Evolutionary conservation across 192 early-diverging fungal genomes (phyloP), one percentile per base, ranked within the genome.

Genomic region (Rhizophagus sp.): DNA sequence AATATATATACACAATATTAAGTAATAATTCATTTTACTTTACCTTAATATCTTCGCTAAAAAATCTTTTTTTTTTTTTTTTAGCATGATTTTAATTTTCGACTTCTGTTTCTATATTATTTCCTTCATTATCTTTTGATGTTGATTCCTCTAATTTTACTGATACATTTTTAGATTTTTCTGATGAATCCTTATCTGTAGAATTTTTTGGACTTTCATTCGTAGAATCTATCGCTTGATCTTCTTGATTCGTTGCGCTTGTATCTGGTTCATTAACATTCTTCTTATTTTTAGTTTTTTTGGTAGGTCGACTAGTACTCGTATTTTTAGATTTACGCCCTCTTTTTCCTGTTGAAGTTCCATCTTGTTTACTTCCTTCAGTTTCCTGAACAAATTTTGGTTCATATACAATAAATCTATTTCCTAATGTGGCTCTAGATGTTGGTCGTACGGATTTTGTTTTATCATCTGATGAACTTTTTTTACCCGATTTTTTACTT

Each of bases 351-450:
- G 52, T 22, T 6, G 19, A 57, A 1, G 15, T 57, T 57, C 52
- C 52, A 6, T 57, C 52, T 19, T 19, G 52, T 57, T 69, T 69
- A 36, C 25, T 70, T 44, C 36, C 36, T n/a, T 41, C 36, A 70
- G n/a, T 12, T n/a, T 70, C 68, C 12, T 70, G 34, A 44, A 9
- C 15, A 1, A 41, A 12, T 70, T 70, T 70, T 10, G 68, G 68
- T 70, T 70, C 68, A 19, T 44, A 70, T 44, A 70, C 33, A 3
- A 70, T 44, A 41, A 70, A 70, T 11, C 36, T 70, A 70, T 70
- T 70, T n/a, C 68, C 68, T n/a, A 70, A 70, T 44, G 68, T 70
- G 11, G 36, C 39, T 47, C 68, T 44, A 19, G 34, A 44, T 11
- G 22, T 39, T 6, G 68, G 39, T 12, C 36, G 39, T n/a, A 41